These are phyloP conservation scores for Fraxinus latifolia DNA, from an alignment of 305 asterid species.

Conservation along the genomic window DNA sequence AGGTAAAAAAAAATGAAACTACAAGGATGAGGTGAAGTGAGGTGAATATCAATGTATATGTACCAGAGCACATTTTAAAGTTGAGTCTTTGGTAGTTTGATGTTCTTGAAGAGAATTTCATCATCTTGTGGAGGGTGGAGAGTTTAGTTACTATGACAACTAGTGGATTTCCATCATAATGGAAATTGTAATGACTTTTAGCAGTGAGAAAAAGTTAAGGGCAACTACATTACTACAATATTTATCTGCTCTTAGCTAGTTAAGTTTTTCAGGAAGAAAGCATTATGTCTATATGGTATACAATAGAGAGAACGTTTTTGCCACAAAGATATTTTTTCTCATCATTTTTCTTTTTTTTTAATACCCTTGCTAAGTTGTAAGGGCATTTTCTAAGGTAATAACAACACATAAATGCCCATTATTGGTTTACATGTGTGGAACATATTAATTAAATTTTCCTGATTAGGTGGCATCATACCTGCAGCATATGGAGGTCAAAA, in stretches of 20 bases:
- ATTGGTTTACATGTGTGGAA: background rate
- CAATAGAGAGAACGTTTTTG: background rate
- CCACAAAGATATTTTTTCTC: background rate
- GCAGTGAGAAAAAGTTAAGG: background rate
- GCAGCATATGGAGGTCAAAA: conserved; percentile 64
- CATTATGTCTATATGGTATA: background rate
- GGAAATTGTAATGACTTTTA: background rate
- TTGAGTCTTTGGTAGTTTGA: background rate
- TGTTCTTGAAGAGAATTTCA: background rate
- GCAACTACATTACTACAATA: background rate
- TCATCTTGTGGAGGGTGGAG: background rate
- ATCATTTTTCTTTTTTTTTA: background rate
- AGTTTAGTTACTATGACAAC: background rate
- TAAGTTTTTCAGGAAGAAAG: background rate
- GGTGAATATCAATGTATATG: background rate
- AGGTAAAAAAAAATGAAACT: background rate
- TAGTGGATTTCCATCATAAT: background rate
- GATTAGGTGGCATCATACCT: conserved; percentile 43
- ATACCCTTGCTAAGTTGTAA: conserved; percentile 13
- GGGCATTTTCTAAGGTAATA: conserved; percentile 7
- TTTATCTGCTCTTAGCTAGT: background rate
- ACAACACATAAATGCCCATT: background rate
- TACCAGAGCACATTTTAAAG: background rate
- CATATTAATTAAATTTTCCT: conserved; percentile 5
- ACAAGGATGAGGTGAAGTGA: background rate